Evolutionary conservation across 768 basidiomycete genomes (phyloP), one percentile per base, ranked within the genome.

Genomic region (Xanthoconium purpureum): DNA sequence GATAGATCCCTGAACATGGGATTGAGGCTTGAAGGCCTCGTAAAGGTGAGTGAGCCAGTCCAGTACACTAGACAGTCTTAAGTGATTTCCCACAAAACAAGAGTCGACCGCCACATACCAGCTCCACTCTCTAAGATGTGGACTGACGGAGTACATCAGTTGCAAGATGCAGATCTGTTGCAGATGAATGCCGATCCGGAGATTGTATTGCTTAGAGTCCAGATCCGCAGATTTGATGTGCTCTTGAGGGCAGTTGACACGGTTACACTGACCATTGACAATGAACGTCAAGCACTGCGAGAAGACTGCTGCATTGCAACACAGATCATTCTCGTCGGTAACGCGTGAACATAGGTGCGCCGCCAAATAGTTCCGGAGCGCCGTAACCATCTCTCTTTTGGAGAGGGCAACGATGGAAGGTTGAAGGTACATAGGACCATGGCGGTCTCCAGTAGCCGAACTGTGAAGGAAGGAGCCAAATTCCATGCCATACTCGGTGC

Each of bases 101-200:
- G 13, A 11, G 11, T n/a, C 30, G n/a, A 32, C 18, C 8, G 15
- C 9, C 36, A 30, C 49, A 5, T 40, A 50, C 49, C 24, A 29
- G 12, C 8, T 30, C n/a, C 9, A 10, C 37, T 20, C 14, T 9
- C n/a, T 5, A 12, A 38, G 52, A 0, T 28, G 10, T 5, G 59
- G 62, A 14, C 54, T 35, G 8, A 57, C 62, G 0, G 62, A 68
- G 24, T 62, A 66, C 59, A 64, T 61, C 9, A 58, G 60, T 29
- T 80, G 74, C 40, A 78, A 71, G 15, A 84, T 80, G 46, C 74
- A 60, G 3, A 85, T 77, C 47, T 84, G 80, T 45, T 77, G 76
- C 2, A 85, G 55, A 58, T 81, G 76, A 30, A 80, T 63, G 5
- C 75, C 67, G 8, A 83, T 65, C 13, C 77, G 75, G 18, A 62